Evolutionary conservation across 305 asterid genomes (phyloP).

Genomic region (Fraxinus platypoda): DNA sequence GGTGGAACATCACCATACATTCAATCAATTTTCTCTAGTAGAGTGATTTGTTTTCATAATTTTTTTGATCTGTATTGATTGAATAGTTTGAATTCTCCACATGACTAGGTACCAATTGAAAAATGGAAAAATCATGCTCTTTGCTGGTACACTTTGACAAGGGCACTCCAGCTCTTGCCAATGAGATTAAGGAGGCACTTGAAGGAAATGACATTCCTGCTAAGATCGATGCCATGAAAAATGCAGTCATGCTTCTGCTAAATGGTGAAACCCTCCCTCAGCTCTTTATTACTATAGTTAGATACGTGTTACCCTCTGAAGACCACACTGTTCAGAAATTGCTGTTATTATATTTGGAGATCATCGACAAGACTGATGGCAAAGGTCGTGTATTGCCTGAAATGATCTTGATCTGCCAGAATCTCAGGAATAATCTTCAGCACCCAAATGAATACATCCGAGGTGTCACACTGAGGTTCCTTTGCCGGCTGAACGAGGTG

Average conservation of each 20-base stretch:
- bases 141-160: conserved; percentile 32
- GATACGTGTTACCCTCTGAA: conserved; percentile 45
- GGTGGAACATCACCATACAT: background rate
- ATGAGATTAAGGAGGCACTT: conserved; percentile 94
- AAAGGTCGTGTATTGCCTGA: conserved; percentile 79
- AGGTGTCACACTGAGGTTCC: conserved; percentile 87
- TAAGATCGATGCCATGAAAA: conserved; percentile 32
- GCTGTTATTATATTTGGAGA: conserved; percentile 77
- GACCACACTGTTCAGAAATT: conserved; percentile 92
- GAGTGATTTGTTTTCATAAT: background rate
- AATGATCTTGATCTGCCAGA: conserved; percentile 58
- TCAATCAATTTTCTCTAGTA: background rate
- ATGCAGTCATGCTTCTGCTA: conserved; percentile 81
- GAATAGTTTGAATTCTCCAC: background rate
- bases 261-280: conserved; percentile 91
- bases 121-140: conserved; percentile 86
- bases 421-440: conserved; percentile 49
- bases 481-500: conserved; percentile 81
- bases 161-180: conserved; percentile 87
- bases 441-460: conserved; percentile 58
- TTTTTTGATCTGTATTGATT: background rate
- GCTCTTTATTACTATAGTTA: conserved; percentile 75
- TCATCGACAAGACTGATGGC: conserved; percentile 82
- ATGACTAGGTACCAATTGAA: conserved; percentile 2
- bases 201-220: conserved; percentile 74